Evolutionary conservation across 2,329 filamentous ascomycete species (phyloP).

Genomic region (Verticillium klebahnii): DNA sequence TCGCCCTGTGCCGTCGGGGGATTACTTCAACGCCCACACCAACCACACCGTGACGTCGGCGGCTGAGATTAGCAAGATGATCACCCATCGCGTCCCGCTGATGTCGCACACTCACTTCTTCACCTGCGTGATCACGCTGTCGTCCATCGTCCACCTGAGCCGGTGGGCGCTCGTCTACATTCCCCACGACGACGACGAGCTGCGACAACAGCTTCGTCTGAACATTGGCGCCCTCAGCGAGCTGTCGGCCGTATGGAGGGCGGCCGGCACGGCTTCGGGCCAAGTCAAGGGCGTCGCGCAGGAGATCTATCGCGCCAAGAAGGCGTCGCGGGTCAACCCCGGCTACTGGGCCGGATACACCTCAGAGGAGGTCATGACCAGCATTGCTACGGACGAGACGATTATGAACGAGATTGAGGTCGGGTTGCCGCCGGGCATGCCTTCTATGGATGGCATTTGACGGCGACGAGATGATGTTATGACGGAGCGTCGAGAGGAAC

Average conservation of each 20-base stretch:
- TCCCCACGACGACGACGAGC: conserved; percentile 56
- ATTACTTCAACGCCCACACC: conserved; percentile 63
- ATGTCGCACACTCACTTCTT: conserved; percentile 79
- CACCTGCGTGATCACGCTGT: conserved; percentile 73
- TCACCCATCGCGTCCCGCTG: conserved; percentile 68
- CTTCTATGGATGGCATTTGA: not conserved
- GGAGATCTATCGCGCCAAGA: conserved; percentile 62
- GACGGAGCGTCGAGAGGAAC: too few species aligned
- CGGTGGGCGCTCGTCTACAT: conserved; percentile 67
- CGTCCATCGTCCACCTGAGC: conserved; percentile 75
- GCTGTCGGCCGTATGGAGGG: conserved; percentile 66
- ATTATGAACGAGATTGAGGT: conserved; percentile 55
- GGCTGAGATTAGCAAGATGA: conserved; percentile 68
- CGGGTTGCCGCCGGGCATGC: conserved; percentile 1
- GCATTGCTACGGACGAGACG: conserved; percentile 51
- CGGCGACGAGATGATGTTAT: not conserved
- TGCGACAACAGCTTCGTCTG: conserved; percentile 71
- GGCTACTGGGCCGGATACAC: conserved; percentile 51
- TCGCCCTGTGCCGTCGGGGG: conserved; percentile 40
- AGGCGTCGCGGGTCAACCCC: conserved; percentile 47
- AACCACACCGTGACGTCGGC: conserved; percentile 77
- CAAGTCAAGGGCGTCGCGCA: conserved; percentile 78
- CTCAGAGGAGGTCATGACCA: conserved; percentile 50
- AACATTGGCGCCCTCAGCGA: conserved; percentile 72
- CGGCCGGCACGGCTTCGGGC: conserved; percentile 62